Percentiles rank a stretch among this genome's conserved stretches.
Conservation (phyloP, 352 stramenopile species). For the Globisporangium parvum region DNA sequence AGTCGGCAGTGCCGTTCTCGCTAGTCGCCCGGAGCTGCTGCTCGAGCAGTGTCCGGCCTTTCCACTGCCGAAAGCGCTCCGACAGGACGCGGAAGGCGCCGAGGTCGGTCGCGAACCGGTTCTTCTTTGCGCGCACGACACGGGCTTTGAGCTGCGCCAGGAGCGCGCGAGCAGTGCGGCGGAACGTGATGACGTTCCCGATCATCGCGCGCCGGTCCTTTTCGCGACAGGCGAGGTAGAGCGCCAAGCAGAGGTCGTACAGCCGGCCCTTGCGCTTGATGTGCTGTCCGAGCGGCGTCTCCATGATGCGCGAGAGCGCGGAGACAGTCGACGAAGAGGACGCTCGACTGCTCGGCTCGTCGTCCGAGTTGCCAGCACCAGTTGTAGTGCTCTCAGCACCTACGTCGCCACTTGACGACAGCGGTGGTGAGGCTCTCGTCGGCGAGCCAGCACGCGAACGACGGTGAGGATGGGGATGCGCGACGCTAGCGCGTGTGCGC, state of each 20-base stretch:
- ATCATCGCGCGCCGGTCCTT: slow-evolving; percentile 45
- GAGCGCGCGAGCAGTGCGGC: slow-evolving; percentile 31
- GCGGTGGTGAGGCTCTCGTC: neutral
- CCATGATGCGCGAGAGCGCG: slow-evolving; percentile 49
- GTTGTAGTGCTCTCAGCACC: neutral
- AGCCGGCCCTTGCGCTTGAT: slow-evolving; percentile 57
- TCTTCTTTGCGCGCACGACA: slow-evolving; percentile 30
- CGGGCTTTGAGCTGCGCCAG: slow-evolving; percentile 20
- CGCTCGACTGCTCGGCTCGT: neutral
- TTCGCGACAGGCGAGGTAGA: slow-evolving; percentile 55
- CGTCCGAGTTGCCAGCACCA: neutral
- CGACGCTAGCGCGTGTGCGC: neutral
- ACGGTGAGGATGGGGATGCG: neutral
- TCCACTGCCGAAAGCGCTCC: slow-evolving; percentile 39
- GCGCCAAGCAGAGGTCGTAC: slow-evolving; percentile 44
- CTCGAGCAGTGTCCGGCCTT: slow-evolving; percentile 30
- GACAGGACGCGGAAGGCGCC: slow-evolving; percentile 36
- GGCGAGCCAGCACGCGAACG: neutral
- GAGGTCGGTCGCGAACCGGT: slow-evolving; percentile 44
- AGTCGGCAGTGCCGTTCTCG: neutral
- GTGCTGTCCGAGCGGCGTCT: slow-evolving; percentile 41
- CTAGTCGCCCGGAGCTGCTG: neutral
- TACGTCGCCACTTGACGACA: neutral
- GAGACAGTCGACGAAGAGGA: slow-evolving; percentile 2
- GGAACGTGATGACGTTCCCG: slow-evolving; percentile 49